Evolutionary conservation across 2,329 filamentous ascomycete species (phyloP).

Genomic region (Paracamarosporium sp.): DNA sequence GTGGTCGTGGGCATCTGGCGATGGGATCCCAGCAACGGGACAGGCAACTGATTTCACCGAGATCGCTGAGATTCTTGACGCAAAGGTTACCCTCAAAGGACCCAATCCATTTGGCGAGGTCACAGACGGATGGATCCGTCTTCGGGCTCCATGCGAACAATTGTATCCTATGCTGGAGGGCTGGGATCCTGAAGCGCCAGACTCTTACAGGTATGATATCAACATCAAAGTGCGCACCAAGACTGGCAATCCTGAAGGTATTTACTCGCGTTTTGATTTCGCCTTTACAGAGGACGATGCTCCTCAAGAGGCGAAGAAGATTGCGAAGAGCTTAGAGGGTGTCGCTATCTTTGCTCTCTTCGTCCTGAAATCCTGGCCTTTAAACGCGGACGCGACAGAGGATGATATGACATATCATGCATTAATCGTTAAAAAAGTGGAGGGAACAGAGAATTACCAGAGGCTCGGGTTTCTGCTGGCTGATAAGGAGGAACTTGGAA

Average conservation of each 20-base stretch:
- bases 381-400: background rate
- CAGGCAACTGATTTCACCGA: background rate
- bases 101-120: conserved; percentile 12
- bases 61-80: conserved; percentile 8
- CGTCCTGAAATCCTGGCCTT: background rate
- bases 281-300: conserved; percentile 9
- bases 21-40: conserved; percentile 8
- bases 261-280: conserved; percentile 10
- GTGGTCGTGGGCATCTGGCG: conserved; percentile 17
- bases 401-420: conserved; percentile 2
- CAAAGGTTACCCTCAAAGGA: conserved; percentile 7
- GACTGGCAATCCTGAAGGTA: conserved; percentile 6
- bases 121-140: conserved; percentile 7
- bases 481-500: background rate
- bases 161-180: background rate
- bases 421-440: conserved; percentile 7
- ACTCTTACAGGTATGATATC: background rate
- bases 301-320: conserved; percentile 7
- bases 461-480: conserved; percentile 5
- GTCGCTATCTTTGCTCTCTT: conserved; percentile 13
- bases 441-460: conserved; percentile 3
- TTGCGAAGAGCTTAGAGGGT: conserved; percentile 11
- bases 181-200: conserved; percentile 7
- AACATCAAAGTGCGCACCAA: conserved; percentile 9
- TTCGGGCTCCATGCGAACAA: conserved; percentile 10